A percentile compares a stretch with the other conserved stretches of the same genome.
Evolutionary conservation across 495 filamentous ascomycete species (phyloP).

Genomic region (Aspergillus sparsus): DNA sequence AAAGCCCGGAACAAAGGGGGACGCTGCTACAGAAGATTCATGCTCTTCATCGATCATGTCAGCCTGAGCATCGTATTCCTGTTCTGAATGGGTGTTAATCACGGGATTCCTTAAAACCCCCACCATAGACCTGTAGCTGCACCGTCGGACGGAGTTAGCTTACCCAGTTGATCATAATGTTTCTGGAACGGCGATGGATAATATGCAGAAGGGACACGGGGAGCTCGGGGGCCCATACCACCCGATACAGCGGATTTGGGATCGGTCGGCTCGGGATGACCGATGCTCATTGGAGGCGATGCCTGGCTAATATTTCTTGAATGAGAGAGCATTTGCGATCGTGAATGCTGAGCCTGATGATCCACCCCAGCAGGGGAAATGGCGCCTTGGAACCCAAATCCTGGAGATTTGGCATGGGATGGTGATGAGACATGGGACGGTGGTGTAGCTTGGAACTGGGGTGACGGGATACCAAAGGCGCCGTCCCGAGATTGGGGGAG

Average conservation of each 20-base stretch:
- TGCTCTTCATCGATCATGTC: conserved; percentile 89
- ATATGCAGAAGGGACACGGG: conserved; percentile 55
- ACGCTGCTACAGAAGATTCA: conserved; percentile 66
- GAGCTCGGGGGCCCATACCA: conserved; percentile 31
- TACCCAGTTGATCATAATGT: conserved; percentile 97
- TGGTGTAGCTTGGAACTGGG: conserved; percentile 74
- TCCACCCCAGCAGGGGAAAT: conserved; percentile 70
- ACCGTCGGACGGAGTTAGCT: conserved; percentile 62
- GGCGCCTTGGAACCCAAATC: conserved; percentile 66
- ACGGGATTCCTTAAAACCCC: neutral
- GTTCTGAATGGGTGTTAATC: conserved; percentile 65
- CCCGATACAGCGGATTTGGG: conserved; percentile 34
- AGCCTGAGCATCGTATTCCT: conserved; percentile 96
- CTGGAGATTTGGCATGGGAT: conserved; percentile 66
- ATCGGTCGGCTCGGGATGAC: conserved; percentile 41
- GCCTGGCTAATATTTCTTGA: conserved; percentile 43
- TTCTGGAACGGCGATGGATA: conserved; percentile 87
- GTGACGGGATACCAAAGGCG: conserved; percentile 50
- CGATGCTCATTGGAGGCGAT: conserved; percentile 46
- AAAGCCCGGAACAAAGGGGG: conserved; percentile 64
- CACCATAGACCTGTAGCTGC: neutral
- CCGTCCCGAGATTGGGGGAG: conserved; percentile 55
- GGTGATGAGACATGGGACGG: conserved; percentile 83
- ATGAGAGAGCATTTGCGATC: conserved; percentile 51
- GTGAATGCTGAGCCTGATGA: conserved; percentile 50